These are phyloP conservation scores for Termitomyces sp. DNA, from an alignment of 768 basidiomycete species.

Conservation along the genomic window DNA sequence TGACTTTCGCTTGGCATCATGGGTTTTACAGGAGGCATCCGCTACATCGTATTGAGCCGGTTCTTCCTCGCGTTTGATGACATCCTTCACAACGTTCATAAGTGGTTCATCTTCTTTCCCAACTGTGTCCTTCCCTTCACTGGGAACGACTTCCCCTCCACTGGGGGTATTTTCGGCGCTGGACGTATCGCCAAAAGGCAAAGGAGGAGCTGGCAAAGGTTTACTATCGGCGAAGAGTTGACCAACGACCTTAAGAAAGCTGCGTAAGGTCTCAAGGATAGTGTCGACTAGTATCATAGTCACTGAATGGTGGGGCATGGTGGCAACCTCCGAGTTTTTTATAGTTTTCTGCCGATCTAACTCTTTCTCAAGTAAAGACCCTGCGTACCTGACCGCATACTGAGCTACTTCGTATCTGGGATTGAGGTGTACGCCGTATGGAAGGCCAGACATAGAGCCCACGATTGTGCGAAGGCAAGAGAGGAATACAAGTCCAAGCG, in stretches of 20 bases:
- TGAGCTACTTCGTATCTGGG: slow-evolving; percentile 14
- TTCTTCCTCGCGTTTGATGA: slow-evolving; percentile 3
- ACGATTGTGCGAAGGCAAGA: slow-evolving; percentile 13
- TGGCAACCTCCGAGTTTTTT: not conserved
- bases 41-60: not conserved
- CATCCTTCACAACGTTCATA: slow-evolving; percentile 11
- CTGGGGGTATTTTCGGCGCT: not conserved
- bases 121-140: not conserved
- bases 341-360: not conserved
- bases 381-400: slow-evolving; percentile 11
- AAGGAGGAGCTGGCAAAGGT: slow-evolving; percentile 20
- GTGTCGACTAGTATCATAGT: slow-evolving; percentile 23
- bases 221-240: slow-evolving; percentile 17
- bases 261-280: slow-evolving; percentile 25
- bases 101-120: slow-evolving; percentile 3
- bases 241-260: slow-evolving; percentile 24
- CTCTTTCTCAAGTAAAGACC: slow-evolving; percentile 9
- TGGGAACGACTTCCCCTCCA: not conserved
- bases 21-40: not conserved
- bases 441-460: slow-evolving; percentile 13
- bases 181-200: not conserved
- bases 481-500: slow-evolving; percentile 16
- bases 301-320: not conserved
- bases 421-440: slow-evolving; percentile 6
- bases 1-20: slow-evolving; percentile 3